Base-by-base conservation (phyloP, 208 protist species). In the Trypanosomatidae sp. region DNA sequence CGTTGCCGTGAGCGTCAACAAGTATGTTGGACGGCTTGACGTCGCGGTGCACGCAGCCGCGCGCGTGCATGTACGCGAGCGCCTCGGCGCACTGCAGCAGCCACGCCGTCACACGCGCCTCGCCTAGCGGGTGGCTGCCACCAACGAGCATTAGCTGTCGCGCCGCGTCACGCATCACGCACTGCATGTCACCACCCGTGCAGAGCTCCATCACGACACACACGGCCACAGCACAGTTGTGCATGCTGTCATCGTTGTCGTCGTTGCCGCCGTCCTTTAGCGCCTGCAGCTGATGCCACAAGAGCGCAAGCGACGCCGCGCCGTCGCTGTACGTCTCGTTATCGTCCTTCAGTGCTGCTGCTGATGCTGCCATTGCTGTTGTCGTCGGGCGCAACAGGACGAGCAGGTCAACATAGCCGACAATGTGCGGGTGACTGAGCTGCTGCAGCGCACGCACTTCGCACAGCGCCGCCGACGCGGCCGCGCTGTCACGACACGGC, bases 11-110 rank as follows among this genome's bases (percentile, higher is more conserved):
- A 23, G 58, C 59, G 38, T 85, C 81, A 51, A 95, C 86, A 46
- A 95, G 92, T 22, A 95, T 81, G 53, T 95, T 95, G 13, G 76
- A 88, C 4, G 88, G 84, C 56, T 95, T 95, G 41, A 95, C 25
- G 40, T 95, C 88, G 28, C 88, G 73, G 53, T 94, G 85, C 15
- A 90, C 30, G 45, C 87, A 91, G 7, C 80, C 85, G 38, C 82
- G 71, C 0, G 61, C 57, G 48, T 94, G 85, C 46, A 94, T 88
- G 43, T 80, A 91, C 33, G 78, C 40, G 16, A 94, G 65, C 15
- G 85, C 81, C 0, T 53, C 54, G 24, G 67, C 63, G 20, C 67
- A 79, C 64, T 94, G 85, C 45, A 70, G 57, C 39, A 89, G 79
- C 81, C 85, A 94, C 20, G 58, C 58, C 21, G 84, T 58, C 15